A percentile compares a stretch with the other conserved stretches of the same genome.
phyloP scores from a whole-genome alignment of 805 yeast species.

The Schwanniomyces vanrijiae region DNA sequence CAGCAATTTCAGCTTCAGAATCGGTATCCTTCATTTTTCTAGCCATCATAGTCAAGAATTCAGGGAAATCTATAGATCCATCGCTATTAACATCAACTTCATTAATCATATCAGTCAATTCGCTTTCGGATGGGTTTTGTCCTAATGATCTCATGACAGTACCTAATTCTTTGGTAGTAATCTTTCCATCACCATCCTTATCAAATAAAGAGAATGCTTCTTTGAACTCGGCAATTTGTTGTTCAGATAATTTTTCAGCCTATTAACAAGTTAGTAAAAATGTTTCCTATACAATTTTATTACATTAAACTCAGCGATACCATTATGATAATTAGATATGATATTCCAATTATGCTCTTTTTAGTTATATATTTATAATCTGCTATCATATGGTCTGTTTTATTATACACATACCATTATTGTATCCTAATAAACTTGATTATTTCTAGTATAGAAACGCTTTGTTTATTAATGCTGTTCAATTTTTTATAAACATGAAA shows the following conservation, averaged over 20 bases:
- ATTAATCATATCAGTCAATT: constrained; percentile 93
- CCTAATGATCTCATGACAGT: constrained; percentile 99
- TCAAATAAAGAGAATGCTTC: constrained; percentile 98
- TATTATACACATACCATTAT: not conserved
- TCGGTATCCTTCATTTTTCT: constrained; percentile 92
- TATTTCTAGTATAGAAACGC: not conserved
- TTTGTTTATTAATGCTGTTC: not conserved
- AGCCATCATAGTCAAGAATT: constrained; percentile 46
- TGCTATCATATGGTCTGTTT: too few species aligned
- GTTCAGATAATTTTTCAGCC: constrained; percentile 91
- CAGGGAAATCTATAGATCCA: constrained; percentile 59
- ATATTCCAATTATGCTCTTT: too few species aligned
- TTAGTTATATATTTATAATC: too few species aligned
- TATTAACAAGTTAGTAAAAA: constrained; percentile 23
- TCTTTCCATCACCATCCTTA: constrained; percentile 95
- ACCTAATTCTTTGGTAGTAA: constrained; percentile 93
- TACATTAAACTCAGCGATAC: constrained; percentile 2
- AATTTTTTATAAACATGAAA: not conserved
- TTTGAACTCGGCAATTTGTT: constrained; percentile 94
- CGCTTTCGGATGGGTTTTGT: constrained; percentile 94
- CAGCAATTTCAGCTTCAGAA: constrained; percentile 94
- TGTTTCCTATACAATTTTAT: not conserved
- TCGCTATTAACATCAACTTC: constrained; percentile 96
- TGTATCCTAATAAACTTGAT: not conserved
- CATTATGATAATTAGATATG: too few species aligned